A percentile compares a stretch with the other conserved stretches of the same genome.
Evolutionary conservation across 495 filamentous ascomycete genomes (phyloP).

Genomic region (Podospora tetraspora): DNA sequence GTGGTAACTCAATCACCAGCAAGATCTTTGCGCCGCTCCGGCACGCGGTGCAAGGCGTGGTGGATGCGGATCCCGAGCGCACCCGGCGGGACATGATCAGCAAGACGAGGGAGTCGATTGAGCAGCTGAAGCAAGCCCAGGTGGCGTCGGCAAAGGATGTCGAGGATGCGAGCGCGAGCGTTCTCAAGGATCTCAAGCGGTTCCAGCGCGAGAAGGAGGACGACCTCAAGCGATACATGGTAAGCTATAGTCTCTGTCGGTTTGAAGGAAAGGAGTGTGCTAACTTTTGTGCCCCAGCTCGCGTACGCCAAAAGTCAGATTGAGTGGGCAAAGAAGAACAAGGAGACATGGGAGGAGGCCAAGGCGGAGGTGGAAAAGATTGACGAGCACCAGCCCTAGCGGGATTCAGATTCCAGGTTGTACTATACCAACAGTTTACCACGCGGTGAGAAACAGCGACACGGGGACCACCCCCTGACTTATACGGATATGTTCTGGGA

Average conservation of each 20-base stretch:
- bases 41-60: constrained; percentile 92
- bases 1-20: constrained; percentile 77
- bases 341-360: constrained; percentile 94
- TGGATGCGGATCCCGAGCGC: constrained; percentile 89
- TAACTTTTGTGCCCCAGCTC: constrained; percentile 51
- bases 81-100: constrained; percentile 90
- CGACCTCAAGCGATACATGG: constrained; percentile 92
- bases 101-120: constrained; percentile 75
- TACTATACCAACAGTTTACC: background rate
- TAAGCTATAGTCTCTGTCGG: constrained; percentile 40
- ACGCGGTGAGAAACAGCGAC: background rate
- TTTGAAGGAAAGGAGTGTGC: background rate
- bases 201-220: constrained; percentile 94
- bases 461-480: background rate
- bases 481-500: background rate
- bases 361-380: constrained; percentile 92
- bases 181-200: constrained; percentile 80
- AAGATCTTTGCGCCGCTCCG: constrained; percentile 93
- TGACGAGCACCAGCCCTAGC: constrained; percentile 32
- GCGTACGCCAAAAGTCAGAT: constrained; percentile 92
- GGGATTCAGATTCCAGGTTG: background rate
- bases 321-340: constrained; percentile 96
- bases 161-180: constrained; percentile 78
- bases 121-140: constrained; percentile 81
- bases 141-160: constrained; percentile 84